phyloP scores from a whole-genome alignment of 2,329 filamentous ascomycete genomes.

The Colletotrichum melonis region DNA sequence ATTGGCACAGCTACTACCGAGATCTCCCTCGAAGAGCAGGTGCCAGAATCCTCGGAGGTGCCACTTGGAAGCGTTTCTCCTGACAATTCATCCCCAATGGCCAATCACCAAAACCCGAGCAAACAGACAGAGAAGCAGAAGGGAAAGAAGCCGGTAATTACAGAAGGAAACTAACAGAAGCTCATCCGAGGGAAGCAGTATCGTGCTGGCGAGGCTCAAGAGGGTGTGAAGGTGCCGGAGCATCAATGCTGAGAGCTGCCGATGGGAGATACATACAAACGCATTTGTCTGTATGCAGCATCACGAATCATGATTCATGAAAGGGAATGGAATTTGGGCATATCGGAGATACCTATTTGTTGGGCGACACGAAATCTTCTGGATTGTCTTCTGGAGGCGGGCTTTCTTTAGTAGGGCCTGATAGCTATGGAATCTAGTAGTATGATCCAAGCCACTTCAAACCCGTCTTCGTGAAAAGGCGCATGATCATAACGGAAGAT shows the following conservation, averaged over 20 bases:
- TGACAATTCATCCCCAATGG: background rate
- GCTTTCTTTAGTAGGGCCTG: background rate
- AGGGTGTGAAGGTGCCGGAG: background rate
- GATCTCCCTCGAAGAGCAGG: background rate
- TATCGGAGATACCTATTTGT: background rate
- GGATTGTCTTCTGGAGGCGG: background rate
- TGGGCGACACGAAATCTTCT: background rate
- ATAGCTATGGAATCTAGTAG: background rate
- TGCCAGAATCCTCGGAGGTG: background rate
- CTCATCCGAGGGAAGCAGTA: background rate
- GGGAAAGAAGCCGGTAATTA: background rate
- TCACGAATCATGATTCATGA: conserved; percentile 23
- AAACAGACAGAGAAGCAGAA: background rate
- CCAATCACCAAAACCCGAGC: background rate
- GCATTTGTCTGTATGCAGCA: background rate
- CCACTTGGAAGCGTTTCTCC: background rate
- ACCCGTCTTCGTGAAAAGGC: background rate
- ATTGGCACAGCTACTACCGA: background rate
- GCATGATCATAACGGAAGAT: background rate
- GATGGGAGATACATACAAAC: background rate
- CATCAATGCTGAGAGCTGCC: background rate
- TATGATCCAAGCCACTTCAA: background rate
- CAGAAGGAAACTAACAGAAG: background rate
- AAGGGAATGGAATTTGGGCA: background rate
- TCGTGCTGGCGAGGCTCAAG: background rate